Base-by-base conservation (phyloP, 768 basidiomycete genomes). In the Mycena haematopus region DNA sequence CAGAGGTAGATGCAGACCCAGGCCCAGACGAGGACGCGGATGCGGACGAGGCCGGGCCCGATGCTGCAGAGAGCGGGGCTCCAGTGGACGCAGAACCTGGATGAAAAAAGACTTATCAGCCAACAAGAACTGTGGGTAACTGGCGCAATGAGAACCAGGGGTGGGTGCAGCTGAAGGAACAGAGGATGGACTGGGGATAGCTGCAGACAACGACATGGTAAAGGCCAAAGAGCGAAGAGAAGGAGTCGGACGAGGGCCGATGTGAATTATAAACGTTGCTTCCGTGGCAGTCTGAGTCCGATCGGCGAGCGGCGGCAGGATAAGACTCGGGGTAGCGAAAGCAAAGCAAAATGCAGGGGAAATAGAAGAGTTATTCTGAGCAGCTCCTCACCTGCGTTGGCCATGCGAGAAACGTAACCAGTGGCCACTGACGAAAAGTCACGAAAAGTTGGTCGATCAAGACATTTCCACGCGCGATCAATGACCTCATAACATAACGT, bases 271-370 rank as follows among this genome's bases (percentile, higher is more conserved):
- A 49, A 55, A 61, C 27, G 46, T 33, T 56, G 21, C 35, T 22
- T 49, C 21, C 21, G 46, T 44, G 27, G 11, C 36, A 36, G 36
- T 3, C 36, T 36, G 14, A 36, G 25, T 25, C 47, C 60, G 60
- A 61, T 60, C 56, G 56, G 31, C 59, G 51, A 22, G 45, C 52
- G 59, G 46, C 6, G 1, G 33, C 19, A 50, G 47, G 49, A 62
- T 62, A 45, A 62, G n/a, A n/a, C n/a, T n/a, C n/a, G n/a, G 61
- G 19, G 42, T 44, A 46, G 35, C 9, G 29, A 31, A 31, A 31
- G 29, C 29, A 42, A 29, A 52, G 45, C 35, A 21, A 46, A 29
- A 53, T 25, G 0, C 21, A 31, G 42, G 31, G 3, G 9, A 27
- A 22, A 58, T 36, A 13, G 40, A 40, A 17, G 5, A 21, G 11